Conservation (phyloP, 768 basidiomycete species). For the Hypsizygus marmoreus region DNA sequence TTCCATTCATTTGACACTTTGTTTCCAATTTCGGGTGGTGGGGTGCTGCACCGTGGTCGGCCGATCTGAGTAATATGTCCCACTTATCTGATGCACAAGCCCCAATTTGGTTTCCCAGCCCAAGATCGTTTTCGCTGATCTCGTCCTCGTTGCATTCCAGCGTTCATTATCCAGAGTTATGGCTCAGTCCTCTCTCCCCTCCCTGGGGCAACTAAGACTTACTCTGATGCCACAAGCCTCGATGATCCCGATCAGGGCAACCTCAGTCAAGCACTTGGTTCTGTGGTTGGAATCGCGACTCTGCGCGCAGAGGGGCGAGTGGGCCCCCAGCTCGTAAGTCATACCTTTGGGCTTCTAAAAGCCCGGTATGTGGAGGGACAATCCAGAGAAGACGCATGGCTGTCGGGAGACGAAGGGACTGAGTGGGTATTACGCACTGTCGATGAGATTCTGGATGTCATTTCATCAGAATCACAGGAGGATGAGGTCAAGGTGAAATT, state of each 20-base stretch:
- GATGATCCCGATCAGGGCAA: constrained; percentile 72
- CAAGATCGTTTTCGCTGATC: constrained; percentile 19
- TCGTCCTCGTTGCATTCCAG: constrained; percentile 40
- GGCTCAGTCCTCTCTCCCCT: constrained; percentile 77
- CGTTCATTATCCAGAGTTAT: constrained; percentile 86
- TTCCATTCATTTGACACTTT: constrained; percentile 29
- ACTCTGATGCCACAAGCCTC: constrained; percentile 38
- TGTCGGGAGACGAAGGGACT: constrained; percentile 82
- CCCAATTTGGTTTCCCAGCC: constrained; percentile 12
- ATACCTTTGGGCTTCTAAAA: constrained; percentile 89
- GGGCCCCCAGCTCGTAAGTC: constrained; percentile 84
- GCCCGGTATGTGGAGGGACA: constrained; percentile 62
- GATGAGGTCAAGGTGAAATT: constrained; percentile 60
- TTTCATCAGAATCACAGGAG: constrained; percentile 50
- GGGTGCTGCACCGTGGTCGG: too few relatives aligned
- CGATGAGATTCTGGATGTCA: constrained; percentile 78
- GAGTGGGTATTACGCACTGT: constrained; percentile 87
- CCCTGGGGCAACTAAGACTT: constrained; percentile 54
- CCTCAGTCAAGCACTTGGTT: constrained; percentile 82
- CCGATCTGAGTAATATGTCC: constrained; percentile 27
- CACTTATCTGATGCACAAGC: constrained; percentile 31
- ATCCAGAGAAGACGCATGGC: constrained; percentile 75
- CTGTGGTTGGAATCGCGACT: constrained; percentile 82
- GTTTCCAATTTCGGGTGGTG: constrained; percentile 32
- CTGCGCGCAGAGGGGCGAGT: constrained; percentile 85